Conservation (phyloP, 176 grass and related monocot species). For the Zoysia japonica region DNA sequence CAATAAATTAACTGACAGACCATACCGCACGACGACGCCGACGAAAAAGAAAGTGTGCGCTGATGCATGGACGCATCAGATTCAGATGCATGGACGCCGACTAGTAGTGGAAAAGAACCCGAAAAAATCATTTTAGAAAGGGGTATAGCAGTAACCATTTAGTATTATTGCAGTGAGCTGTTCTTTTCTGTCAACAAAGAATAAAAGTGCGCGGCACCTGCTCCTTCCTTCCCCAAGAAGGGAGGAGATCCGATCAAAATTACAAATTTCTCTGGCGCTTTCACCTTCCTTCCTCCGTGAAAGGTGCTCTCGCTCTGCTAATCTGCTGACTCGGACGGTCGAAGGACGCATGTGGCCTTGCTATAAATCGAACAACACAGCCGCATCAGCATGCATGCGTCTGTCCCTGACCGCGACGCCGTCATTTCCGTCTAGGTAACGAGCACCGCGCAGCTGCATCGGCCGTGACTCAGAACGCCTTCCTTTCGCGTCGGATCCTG, state of each 20-base stretch:
- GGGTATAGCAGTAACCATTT: neutral
- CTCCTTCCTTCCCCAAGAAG: neutral
- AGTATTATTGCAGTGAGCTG: neutral
- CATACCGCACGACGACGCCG: neutral
- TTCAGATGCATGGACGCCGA: neutral
- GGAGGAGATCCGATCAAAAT: neutral
- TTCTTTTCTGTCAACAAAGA: neutral
- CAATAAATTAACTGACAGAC: neutral
- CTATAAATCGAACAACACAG: neutral
- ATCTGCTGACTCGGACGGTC: neutral
- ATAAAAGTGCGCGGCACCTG: neutral
- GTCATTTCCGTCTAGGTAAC: neutral
- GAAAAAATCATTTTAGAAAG: neutral
- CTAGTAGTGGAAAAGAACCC: neutral
- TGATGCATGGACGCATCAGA: constrained; percentile 10
- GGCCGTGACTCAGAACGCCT: constrained; percentile 34
- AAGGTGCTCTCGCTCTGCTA: neutral
- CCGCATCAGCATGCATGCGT: neutral
- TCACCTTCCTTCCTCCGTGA: neutral
- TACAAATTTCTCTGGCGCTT: neutral
- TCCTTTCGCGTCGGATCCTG: constrained; percentile 20
- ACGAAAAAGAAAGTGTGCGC: neutral
- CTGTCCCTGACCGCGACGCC: neutral
- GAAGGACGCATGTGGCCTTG: neutral
- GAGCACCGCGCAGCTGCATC: constrained; percentile 18